Evolutionary conservation across 208 protist genomes (phyloP).

Genomic region (Leishmania turanica): DNA sequence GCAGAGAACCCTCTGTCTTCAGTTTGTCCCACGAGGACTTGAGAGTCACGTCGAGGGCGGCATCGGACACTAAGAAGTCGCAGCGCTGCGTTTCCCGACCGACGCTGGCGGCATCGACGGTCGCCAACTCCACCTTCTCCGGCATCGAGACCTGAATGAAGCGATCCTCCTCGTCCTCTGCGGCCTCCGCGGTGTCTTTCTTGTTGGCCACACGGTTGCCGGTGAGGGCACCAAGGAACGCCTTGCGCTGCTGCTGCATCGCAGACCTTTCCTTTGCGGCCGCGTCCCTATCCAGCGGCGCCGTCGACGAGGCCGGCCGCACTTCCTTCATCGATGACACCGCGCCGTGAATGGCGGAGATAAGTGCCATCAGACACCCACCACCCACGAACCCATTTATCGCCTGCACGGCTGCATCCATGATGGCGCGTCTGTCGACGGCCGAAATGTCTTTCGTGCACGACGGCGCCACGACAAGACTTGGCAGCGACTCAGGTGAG

Average conservation of each 20-base stretch:
- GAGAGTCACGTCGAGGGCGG: constrained; percentile 40
- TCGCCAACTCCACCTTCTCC: constrained; percentile 63
- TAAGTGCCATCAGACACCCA: constrained; percentile 70
- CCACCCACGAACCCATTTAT: constrained; percentile 68
- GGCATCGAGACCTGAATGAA: constrained; percentile 63
- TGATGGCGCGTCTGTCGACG: constrained; percentile 48
- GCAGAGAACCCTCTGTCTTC: constrained; percentile 49
- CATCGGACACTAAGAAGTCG: constrained; percentile 55
- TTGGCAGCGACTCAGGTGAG: constrained; percentile 20
- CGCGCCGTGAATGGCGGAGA: constrained; percentile 66
- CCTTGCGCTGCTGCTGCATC: constrained; percentile 61
- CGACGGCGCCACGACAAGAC: constrained; percentile 41
- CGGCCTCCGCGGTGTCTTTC: neutral
- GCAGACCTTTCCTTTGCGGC: constrained; percentile 36
- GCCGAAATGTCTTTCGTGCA: constrained; percentile 75
- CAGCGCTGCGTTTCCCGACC: constrained; percentile 37
- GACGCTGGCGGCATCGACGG: constrained; percentile 44
- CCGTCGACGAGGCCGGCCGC: constrained; percentile 14
- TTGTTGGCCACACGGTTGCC: constrained; percentile 23
- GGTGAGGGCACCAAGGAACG: constrained; percentile 64
- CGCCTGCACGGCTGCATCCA: constrained; percentile 73
- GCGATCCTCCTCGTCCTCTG: constrained; percentile 51
- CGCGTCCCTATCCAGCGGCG: constrained; percentile 16
- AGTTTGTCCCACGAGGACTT: constrained; percentile 67
- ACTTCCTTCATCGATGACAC: constrained; percentile 37